Evolutionary conservation across 495 filamentous ascomycete species (phyloP), one percentile per base, ranked within the genome.

Genomic region (Corynascus novoguineensis): DNA sequence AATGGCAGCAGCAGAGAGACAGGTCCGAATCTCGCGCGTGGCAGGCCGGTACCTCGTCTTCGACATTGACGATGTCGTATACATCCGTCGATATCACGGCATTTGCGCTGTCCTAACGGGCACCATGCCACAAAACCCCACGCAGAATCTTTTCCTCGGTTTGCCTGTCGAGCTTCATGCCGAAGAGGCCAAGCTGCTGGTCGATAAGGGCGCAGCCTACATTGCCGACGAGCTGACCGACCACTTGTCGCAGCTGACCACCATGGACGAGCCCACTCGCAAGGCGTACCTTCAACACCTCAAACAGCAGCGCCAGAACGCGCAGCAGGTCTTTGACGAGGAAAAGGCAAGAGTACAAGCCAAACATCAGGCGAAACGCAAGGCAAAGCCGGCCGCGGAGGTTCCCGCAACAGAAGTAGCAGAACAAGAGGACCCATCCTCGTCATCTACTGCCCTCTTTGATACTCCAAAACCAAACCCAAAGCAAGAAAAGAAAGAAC

Each of bases 101-200:
- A 95, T 96, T 64, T 89, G 88, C 64, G 90, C 91, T 49, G 88
- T 93, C 22, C 75, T 97, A 46, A 86, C 86, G 45, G 93, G 93
- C 40, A 88, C 86, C 3, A 83, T 97, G 38, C 90, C 95, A 3
- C 93, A 96, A 72, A 82, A 86, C 40, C 90, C 92, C 6, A 89
- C 92, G 62, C 93, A 98, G 70, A 98, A 97, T 76, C 79, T 96
- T 49, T 97, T 97, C 68, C 79, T 91, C 55, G 89, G 93, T 19
- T 71, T 97, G 34, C 93, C 93, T 1, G 64, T 97, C 35, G 86
- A 96, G 73, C 75, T 98, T 38, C 89, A 92, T 80, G 85, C 88
- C 0, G 93, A 97, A 69, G 93, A 98, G 74, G 91, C 85, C 3
- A 80, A 83, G 53, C 67, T 96, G 53, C 80, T 98, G 31, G 84